Conservation (phyloP, 371 early-diverging fungal genomes). For the Dichotomocladium elegans region DNA sequence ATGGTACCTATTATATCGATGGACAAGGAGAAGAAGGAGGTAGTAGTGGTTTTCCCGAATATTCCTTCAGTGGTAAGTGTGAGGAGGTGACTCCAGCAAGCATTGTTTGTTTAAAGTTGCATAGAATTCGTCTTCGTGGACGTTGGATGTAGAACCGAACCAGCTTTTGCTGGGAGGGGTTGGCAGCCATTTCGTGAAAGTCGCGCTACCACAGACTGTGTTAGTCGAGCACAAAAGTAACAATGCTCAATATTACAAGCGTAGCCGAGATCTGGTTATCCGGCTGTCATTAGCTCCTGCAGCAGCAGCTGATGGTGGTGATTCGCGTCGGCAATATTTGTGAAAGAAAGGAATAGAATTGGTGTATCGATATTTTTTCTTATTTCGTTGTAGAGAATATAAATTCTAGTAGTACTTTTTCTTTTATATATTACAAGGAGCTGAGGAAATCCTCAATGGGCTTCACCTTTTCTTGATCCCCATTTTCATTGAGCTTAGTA, state of each 20-base stretch:
- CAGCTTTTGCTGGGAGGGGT: slow-evolving; percentile 19
- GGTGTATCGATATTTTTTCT: slow-evolving; percentile 3
- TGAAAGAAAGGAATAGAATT: slow-evolving; percentile 7
- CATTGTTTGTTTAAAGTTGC: background rate
- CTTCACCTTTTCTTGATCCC: slow-evolving; percentile 9
- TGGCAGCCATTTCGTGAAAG: slow-evolving; percentile 1
- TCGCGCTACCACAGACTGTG: slow-evolving; percentile 13
- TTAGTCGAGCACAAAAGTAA: slow-evolving; percentile 15
- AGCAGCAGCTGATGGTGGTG: too few relatives aligned
- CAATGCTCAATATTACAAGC: slow-evolving; percentile 23
- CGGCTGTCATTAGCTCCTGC: slow-evolving; percentile 11
- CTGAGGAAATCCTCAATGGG: slow-evolving; percentile 6
- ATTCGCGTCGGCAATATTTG: slow-evolving; percentile 22
- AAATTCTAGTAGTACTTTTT: too few relatives aligned
- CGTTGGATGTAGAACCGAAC: slow-evolving; percentile 31
- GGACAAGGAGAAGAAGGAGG: slow-evolving; percentile 7
- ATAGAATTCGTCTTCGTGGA: slow-evolving; percentile 21
- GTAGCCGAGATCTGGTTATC: slow-evolving; percentile 23
- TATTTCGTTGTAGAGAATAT: background rate
- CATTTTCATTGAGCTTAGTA: slow-evolving; percentile 3
- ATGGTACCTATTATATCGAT: slow-evolving; percentile 1
- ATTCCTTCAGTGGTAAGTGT: slow-evolving; percentile 32
- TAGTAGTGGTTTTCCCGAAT: slow-evolving; percentile 27
- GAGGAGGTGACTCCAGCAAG: background rate
- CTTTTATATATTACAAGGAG: slow-evolving; percentile 10